phyloP scores from a whole-genome alignment of 2,329 filamentous ascomycete genomes.

The Didymella pinodella region DNA sequence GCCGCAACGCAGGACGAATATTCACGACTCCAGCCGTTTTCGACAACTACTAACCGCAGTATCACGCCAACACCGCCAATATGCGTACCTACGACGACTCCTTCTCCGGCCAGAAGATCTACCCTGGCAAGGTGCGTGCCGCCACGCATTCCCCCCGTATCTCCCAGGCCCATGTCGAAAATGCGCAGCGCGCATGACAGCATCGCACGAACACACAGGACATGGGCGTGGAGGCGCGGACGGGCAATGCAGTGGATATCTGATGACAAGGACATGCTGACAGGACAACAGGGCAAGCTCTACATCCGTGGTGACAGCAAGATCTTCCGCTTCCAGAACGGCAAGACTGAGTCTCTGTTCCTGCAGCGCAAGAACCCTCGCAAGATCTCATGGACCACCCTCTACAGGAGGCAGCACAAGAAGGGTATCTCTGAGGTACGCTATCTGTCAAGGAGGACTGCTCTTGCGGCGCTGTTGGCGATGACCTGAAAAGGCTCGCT shows the following conservation, averaged over 20 bases:
- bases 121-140: constrained; percentile 76
- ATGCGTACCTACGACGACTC: constrained; percentile 82
- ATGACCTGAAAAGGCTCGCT: constrained; percentile 34
- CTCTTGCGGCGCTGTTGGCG: constrained; percentile 13
- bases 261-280: constrained; percentile 38
- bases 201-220: constrained; percentile 26
- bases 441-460: constrained; percentile 21
- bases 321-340: constrained; percentile 99
- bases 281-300: constrained; percentile 84
- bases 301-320: constrained; percentile 99
- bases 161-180: constrained; percentile 36
- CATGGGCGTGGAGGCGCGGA: constrained; percentile 23
- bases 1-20: constrained; percentile 18
- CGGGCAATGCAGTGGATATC: constrained; percentile 9
- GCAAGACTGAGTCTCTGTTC: constrained; percentile 99
- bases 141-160: constrained; percentile 24
- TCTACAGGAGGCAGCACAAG: constrained; percentile 98
- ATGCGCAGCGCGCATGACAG: constrained; percentile 23
- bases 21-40: too few species aligned
- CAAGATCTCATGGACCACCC: constrained; percentile 97
- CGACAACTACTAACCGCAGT: constrained; percentile 41
- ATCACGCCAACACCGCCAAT: constrained; percentile 60
- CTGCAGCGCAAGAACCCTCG: constrained; percentile 99
- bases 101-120: constrained; percentile 81
- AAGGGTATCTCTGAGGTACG: constrained; percentile 99